Base-by-base conservation (phyloP, 805 yeast species). In the Ogataea ganodermae region DNA sequence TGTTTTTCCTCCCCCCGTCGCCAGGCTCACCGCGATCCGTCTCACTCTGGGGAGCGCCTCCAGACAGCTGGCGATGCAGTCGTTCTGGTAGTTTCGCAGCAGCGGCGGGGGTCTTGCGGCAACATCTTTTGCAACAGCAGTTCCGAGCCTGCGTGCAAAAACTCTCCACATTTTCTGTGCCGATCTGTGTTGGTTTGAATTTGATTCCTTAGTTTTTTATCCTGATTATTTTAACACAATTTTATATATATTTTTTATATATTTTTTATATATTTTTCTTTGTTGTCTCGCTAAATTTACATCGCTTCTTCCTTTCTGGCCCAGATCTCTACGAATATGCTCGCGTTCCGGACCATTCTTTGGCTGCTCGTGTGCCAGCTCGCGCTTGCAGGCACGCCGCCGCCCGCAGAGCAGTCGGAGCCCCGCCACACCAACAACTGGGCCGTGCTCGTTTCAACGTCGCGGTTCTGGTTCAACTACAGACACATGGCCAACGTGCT, bases 391-490 rank as follows among this genome's bases (percentile, higher is more conserved):
- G 28, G 28, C 28, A 6, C 40, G 23, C 13, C 36, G 6, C 23
- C 21, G 22, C 20, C 21, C 12, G 21, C 36, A 8, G 36, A 33
- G 13, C 13, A n/a, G 10, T 8, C 36, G 6, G 36, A 33, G 14
- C 23, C 36, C 35, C 58, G 85, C 70, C 80, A 90, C 57, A 80
- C 83, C 26, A 80, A 80, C 60, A 80, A 80, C 62, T 80, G 84
- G 84, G 92, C 99, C 0, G 98, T 94, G 4, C 71, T 94, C 37
- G 97, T 94, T 31, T 89, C 96, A 2, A 92, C 99, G 1, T 90
- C 97, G 10, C 73, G 98, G 50, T 94, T 94, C 70, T 94, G 99
- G 99, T 94, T 94, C 76, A 94, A 94, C 67, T 94, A 94, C 64
- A 77, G 99, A 64, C 99, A 94, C 67, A 89, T 92, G 89, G 98